Evolutionary conservation across 371 early-diverging fungal genomes (phyloP), one percentile per base, ranked within the genome.

Genomic region (Coemansia sp.): DNA sequence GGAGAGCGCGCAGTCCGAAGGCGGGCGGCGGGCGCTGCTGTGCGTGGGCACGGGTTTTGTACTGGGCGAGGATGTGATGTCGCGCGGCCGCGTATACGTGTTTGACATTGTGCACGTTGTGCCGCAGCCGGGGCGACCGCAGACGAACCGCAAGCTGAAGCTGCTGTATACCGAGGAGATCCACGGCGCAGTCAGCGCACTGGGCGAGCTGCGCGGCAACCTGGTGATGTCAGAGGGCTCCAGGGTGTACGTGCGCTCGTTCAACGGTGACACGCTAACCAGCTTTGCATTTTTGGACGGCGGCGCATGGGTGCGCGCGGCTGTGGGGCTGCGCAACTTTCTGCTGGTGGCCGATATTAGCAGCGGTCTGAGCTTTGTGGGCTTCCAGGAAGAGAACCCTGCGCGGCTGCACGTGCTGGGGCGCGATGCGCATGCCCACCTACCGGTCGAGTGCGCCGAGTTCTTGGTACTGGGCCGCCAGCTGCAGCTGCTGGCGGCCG

Each of bases 101-200:
- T 97, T 92, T 71, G 99, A 99, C 63, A 86, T 99, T 48, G 93
- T 97, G 77, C 93, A 94, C 74, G 97, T 99, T 20, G 97, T 99
- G 7, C 99, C 99, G 3, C 94, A 97, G 68, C 90, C 93, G 2
- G 92, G 92, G 57, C 90, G 92, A 49, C 99, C 98, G 34, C 93
- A 94, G 77, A 94, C 95, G 0, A 94, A 93, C 65, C 95, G 95
- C 75, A 90, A 90, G 65, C 87, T 97, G 60, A 99, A 99, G 68
- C 78, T 87, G 55, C 71, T 95, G 14, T 88, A 84, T 63, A 83
- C 82, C 3, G 91, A 93, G 60, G 97, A 98, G 57, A 90, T 95
- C 40, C 95, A 94, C 67, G 95, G 94, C n/a, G 88, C 97, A 8
- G 91, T 98, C n/a, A 92, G 93, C 11, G 90, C 94, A 3, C 71